These are phyloP conservation scores for Termitomyces sp. DNA, from an alignment of 768 basidiomycete species.

Conservation along the genomic window DNA sequence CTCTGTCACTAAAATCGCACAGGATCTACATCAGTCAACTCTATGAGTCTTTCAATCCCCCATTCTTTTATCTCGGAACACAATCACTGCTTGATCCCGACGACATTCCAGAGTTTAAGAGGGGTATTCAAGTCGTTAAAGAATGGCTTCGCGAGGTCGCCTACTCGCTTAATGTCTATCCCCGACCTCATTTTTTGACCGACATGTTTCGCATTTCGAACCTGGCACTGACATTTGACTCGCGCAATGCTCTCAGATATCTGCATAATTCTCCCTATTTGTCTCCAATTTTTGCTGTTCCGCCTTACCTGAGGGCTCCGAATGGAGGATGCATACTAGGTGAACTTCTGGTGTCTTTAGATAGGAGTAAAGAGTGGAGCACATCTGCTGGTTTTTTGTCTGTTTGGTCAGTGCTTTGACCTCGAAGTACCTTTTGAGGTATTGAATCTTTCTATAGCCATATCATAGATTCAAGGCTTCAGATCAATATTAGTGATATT, in stretches of 20 bases:
- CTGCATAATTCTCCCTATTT: conserved; percentile 18
- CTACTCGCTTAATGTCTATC: conserved; percentile 23
- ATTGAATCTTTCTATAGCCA: conserved; percentile 29
- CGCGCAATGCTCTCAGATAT: conserved; percentile 23
- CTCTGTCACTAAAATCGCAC: background rate
- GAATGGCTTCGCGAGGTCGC: conserved; percentile 41
- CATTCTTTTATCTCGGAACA: conserved; percentile 40
- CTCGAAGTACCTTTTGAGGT: background rate
- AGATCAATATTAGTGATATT: conserved; percentile 39
- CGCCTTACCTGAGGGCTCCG: conserved; percentile 12
- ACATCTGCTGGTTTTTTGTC: conserved; percentile 31
- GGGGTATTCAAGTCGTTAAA: conserved; percentile 29
- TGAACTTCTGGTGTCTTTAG: conserved; percentile 19
- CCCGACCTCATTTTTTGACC: conserved; percentile 29
- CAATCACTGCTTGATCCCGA: conserved; percentile 25
- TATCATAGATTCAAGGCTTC: conserved; percentile 28
- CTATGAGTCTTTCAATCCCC: conserved; percentile 45
- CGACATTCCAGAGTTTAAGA: conserved; percentile 32
- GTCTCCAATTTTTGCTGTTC: background rate
- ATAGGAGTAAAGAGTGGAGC: conserved; percentile 20
- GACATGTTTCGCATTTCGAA: conserved; percentile 28
- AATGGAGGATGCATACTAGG: conserved; percentile 9
- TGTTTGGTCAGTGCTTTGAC: conserved; percentile 26
- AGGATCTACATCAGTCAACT: conserved; percentile 43
- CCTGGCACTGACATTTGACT: conserved; percentile 34